Evolutionary conservation across 768 basidiomycete genomes (phyloP).

Genomic region (Suillus bovinus): DNA sequence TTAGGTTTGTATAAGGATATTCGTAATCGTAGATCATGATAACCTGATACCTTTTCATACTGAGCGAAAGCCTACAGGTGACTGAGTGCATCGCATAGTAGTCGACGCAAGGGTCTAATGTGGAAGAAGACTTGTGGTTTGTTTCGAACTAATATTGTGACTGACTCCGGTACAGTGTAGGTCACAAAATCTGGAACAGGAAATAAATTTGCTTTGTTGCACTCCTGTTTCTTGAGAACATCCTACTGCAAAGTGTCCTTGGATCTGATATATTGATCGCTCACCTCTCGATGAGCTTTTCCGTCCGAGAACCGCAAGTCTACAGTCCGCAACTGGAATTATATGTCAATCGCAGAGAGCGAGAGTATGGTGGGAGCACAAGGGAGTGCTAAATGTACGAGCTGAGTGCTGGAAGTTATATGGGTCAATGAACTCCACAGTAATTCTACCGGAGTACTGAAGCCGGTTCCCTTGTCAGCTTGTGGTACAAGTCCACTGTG

Average conservation of each 20-base stretch:
- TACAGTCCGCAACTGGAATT: neutral
- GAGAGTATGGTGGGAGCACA: neutral
- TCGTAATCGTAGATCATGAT: neutral
- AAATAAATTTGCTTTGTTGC: neutral
- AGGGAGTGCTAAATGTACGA: neutral
- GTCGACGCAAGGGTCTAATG: neutral
- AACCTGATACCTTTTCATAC: neutral
- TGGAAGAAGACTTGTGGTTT: neutral
- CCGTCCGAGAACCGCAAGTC: neutral
- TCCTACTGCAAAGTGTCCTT: neutral
- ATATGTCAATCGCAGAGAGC: neutral
- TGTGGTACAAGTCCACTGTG: neutral
- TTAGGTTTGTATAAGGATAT: constrained; percentile 61
- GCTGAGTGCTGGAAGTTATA: neutral
- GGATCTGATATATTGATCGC: neutral
- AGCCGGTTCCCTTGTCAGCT: neutral
- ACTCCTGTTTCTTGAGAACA: neutral
- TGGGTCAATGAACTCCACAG: neutral
- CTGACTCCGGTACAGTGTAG: neutral
- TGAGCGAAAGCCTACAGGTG: neutral
- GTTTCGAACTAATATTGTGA: neutral
- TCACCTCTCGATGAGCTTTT: neutral
- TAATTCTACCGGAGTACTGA: neutral
- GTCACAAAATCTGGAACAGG: neutral
- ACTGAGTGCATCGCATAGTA: neutral